A percentile compares a stretch with the other conserved stretches of the same genome.
phyloP scores from a whole-genome alignment of 1,139 yeast genomes.

The Suhomyces coccinellae region DNA sequence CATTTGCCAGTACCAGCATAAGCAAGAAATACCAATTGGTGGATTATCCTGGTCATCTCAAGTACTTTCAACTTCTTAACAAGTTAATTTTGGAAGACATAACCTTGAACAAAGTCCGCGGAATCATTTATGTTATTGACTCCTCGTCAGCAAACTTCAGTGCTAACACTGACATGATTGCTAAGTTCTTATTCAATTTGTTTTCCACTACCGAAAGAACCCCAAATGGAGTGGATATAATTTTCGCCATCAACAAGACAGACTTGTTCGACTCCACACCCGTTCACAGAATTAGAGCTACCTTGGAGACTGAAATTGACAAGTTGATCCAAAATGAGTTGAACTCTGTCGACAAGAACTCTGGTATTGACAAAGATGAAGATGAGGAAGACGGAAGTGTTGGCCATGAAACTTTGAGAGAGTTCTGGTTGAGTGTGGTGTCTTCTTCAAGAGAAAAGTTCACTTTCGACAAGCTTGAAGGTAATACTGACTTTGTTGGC shows the following conservation, averaged over 20 bases:
- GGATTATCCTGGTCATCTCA: slow-evolving; percentile 87
- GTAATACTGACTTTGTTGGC: slow-evolving; percentile 64
- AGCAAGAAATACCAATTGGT: slow-evolving; percentile 48
- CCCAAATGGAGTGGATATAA: slow-evolving; percentile 66
- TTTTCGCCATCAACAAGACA: slow-evolving; percentile 78
- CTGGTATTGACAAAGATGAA: slow-evolving; percentile 40
- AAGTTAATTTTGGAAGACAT: slow-evolving; percentile 45
- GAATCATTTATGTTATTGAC: slow-evolving; percentile 71
- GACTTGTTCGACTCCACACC: slow-evolving; percentile 86
- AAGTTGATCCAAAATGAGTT: slow-evolving; percentile 46
- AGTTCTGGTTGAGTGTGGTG: slow-evolving; percentile 49
- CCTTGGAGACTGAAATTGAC: slow-evolving; percentile 66
- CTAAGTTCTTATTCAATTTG: slow-evolving; percentile 56
- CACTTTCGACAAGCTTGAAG: slow-evolving; percentile 66
- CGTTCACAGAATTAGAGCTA: slow-evolving; percentile 52
- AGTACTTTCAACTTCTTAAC: slow-evolving; percentile 55
- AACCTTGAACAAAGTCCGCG: slow-evolving; percentile 51
- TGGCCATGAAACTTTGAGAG: slow-evolving; percentile 30
- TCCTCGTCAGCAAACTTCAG: slow-evolving; percentile 44
- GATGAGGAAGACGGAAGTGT: slow-evolving; percentile 28
- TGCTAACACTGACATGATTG: slow-evolving; percentile 47
- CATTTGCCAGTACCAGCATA: slow-evolving; percentile 35
- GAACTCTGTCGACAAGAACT: slow-evolving; percentile 16
- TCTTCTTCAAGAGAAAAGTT: slow-evolving; percentile 43
- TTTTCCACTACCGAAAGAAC: slow-evolving; percentile 57